Conservation (phyloP, 768 basidiomycete genomes). For the Mycena indigotica region DNA sequence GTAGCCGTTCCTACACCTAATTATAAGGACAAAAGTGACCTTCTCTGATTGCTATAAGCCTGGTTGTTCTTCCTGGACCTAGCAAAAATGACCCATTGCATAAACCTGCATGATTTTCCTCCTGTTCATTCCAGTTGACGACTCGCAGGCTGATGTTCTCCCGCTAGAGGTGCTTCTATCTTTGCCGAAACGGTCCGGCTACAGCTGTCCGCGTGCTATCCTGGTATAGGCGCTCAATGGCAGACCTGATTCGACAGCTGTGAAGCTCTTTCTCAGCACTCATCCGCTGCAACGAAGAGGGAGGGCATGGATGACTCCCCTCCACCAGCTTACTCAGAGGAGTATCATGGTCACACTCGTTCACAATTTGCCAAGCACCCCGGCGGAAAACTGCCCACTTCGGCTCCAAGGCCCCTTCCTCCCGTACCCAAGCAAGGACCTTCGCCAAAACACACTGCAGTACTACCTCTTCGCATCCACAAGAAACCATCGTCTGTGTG, state of each 20-base stretch:
- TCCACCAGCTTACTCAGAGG: conserved; percentile 20
- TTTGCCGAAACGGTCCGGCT: no score
- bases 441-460: conserved; percentile 6
- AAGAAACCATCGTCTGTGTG: conserved; percentile 21
- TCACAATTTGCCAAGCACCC: not conserved
- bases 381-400: not conserved
- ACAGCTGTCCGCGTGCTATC: not conserved
- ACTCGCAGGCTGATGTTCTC: no score
- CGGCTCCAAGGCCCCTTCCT: conserved; percentile 16
- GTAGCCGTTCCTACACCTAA: conserved; percentile 33
- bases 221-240: not conserved
- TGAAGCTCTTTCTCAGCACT: conserved; percentile 2
- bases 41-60: not conserved
- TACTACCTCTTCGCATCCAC: conserved; percentile 17
- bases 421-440: not conserved
- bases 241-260: not conserved
- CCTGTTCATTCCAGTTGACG: not conserved
- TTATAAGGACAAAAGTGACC: not conserved
- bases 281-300: not conserved
- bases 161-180: no score
- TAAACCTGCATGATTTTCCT: not conserved
- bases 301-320: conserved; percentile 18
- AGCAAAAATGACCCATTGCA: no score
- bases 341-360: conserved; percentile 6
- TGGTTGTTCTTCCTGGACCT: not conserved